Conservation (phyloP, 768 basidiomycete species). For the Lactifluus piperatus region DNA sequence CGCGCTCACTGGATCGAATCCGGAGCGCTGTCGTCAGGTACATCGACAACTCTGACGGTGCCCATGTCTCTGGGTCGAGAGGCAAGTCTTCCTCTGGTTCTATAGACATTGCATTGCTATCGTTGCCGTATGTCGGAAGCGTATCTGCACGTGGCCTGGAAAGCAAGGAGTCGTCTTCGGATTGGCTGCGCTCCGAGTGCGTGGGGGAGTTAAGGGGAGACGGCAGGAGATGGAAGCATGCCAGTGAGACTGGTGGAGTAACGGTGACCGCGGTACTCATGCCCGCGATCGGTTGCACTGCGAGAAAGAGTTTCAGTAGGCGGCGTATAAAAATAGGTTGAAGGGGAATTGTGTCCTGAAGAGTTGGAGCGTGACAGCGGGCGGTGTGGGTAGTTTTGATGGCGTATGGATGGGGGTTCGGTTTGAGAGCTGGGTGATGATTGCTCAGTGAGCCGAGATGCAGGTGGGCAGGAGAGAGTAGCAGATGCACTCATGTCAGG, state of each 20-base stretch:
- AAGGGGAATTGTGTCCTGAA: constrained; percentile 32
- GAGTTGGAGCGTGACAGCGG: constrained; percentile 53
- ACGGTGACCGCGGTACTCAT: constrained; percentile 31
- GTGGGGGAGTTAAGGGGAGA: constrained; percentile 22
- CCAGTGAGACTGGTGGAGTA: constrained; percentile 37
- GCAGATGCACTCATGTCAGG: constrained; percentile 1
- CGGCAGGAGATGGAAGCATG: constrained; percentile 41
- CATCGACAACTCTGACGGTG: constrained; percentile 42
- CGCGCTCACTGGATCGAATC: constrained; percentile 26
- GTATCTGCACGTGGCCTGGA: constrained; percentile 35
- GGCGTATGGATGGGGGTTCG: constrained; percentile 73
- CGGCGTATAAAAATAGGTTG: constrained; percentile 41
- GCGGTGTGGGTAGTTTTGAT: constrained; percentile 75
- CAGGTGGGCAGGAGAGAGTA: neutral
- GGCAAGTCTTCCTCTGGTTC: constrained; percentile 32
- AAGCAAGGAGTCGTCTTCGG: constrained; percentile 14
- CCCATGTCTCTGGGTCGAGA: constrained; percentile 59
- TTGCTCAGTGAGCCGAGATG: constrained; percentile 10
- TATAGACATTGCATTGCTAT: constrained; percentile 6
- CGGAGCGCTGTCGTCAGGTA: constrained; percentile 44
- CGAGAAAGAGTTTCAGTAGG: constrained; percentile 24
- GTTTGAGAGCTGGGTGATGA: constrained; percentile 27
- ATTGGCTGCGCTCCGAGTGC: constrained; percentile 7
- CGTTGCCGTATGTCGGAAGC: constrained; percentile 26
- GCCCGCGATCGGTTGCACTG: constrained; percentile 23